Evolutionary conservation across 306 rosid genomes (phyloP), one percentile per base, ranked within the genome.

Genomic region (Urtica urens): DNA sequence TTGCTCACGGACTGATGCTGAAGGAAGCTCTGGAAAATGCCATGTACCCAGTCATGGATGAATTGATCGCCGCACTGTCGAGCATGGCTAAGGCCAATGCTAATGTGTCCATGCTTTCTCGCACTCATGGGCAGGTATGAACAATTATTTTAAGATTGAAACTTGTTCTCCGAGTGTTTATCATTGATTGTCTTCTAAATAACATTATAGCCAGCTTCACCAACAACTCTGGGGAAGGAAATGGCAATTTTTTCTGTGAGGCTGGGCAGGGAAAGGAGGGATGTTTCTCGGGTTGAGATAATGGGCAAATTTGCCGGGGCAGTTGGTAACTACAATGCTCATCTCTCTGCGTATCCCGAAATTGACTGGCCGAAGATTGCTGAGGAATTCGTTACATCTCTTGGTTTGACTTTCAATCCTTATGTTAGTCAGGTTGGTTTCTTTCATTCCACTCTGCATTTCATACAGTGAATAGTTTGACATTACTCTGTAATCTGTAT

Each of bases 291-390:
- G 63, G 74, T 81, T 65, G 75, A 77, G 59, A 68, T 90, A 24
- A 67, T 81, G 79, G 93, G 97, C 48, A 90, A 90, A 68, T 75
- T 84, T 66, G 97, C 95, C 3, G 93, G 97, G 66, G 97, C 97
- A 0, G 97, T 90, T 64, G 95, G 95, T 58, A 90, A 84, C 60
- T 90, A 90, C 66, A 84, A 90, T 67, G 97, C 97, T 23, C 97
- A 84, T 64, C 46, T 82, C 58, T 81, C 66, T n/a, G 87, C 96
- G 34, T 87, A 87, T 57, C 94, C 96, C 24, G 58, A 69, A 70
- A 63, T 71, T 63, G 38, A 82, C 38, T 80, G 96, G 94, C 85
- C 82, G 31, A 39, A 33, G 23, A 52, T 80, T 65, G 80, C 94
- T 4, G 73, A 82, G 49, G 80, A 80, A 49, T 87, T 87, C 62